Base-by-base conservation (phyloP, 169 alveolate genomes). In the Eimeria maxima region DNA sequence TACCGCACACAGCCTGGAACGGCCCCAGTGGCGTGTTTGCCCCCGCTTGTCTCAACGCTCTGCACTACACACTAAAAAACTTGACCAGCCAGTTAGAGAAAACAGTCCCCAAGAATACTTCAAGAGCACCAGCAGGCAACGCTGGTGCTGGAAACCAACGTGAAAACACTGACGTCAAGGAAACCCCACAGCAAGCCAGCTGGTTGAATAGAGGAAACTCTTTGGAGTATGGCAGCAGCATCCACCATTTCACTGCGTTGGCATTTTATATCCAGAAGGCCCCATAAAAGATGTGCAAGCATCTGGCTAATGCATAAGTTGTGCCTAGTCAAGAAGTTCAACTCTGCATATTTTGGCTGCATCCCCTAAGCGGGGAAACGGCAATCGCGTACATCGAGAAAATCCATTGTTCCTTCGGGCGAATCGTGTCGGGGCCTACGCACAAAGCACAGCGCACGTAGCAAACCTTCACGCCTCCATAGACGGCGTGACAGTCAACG, bases 291-390 rank as follows among this genome's bases (percentile, higher is more conserved):
- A 69, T 69, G 47, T 33, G 24, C 27, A 69, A 29, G 78, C 16
- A 69, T 69, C 45, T 69, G 47, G 78, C 24, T 29, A 27, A 14
- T 11, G 78, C 24, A 29, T 69, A 13, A 29, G 45, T 22, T 29
- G 47, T 11, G n/a, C 20, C 55, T 33, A 90, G 42, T 95, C 94
- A 7, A 95, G 29, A 38, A 95, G 95, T 45, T 95, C 97, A 44
- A 95, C 60, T 14, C 80, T 44, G 83, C 95, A 95, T 69, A 95
- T 95, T 67, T 80, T 67, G 38, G 97, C 95, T 50, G 84, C 87
- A 80, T 95, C 97, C 20, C 97, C 97, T 45, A 50, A 73, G 14
- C 97, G 95, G 83, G 94, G 80, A 60, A 86, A 84, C 24, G 97
- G 95, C 65, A 95, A 44, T 57, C 60, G 92, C 67, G 50, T 29